These are phyloP conservation scores for Coleophoma crateriformis DNA, from an alignment of 2,329 filamentous ascomycete species.

Conservation along the genomic window DNA sequence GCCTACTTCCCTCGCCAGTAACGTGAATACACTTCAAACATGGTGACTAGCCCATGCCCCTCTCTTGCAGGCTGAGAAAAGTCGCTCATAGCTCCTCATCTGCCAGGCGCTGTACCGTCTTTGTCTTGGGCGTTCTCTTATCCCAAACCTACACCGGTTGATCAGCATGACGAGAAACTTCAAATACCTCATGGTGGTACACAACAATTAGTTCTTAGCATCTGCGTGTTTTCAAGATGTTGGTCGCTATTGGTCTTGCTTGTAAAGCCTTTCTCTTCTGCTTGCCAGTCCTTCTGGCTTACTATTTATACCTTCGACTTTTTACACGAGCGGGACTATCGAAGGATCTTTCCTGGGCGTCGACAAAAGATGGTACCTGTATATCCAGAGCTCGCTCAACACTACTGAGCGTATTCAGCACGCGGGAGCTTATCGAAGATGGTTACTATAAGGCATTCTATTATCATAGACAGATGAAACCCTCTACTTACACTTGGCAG, in stretches of 20 bases:
- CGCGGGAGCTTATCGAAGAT: slow-evolving; percentile 11
- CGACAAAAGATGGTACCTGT: not conserved
- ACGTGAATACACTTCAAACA: too few relatives aligned
- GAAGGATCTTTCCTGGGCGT: slow-evolving; percentile 11
- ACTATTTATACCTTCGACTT: slow-evolving; percentile 7
- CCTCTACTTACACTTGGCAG: slow-evolving; percentile 17
- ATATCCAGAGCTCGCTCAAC: slow-evolving; percentile 11
- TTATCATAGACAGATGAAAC: not conserved
- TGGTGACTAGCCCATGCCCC: too few relatives aligned
- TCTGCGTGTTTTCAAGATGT: not conserved
- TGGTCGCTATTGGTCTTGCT: not conserved
- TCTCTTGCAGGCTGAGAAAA: too few relatives aligned
- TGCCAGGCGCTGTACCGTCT: too few relatives aligned
- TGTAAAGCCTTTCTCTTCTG: not conserved
- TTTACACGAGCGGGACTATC: slow-evolving; percentile 10
- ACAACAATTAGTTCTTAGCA: too few relatives aligned
- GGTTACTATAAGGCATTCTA: slow-evolving; percentile 13
- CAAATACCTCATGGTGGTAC: too few relatives aligned
- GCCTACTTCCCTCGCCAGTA: too few relatives aligned
- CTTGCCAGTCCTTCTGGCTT: not conserved
- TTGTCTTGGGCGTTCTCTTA: too few relatives aligned
- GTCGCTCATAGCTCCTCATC: too few relatives aligned
- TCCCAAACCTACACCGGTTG: too few relatives aligned
- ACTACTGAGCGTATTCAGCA: slow-evolving; percentile 9
- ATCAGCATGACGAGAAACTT: too few relatives aligned